Percentiles rank a stretch among this genome's conserved stretches.
Conservation (phyloP, 1,284 basidiomycete species). For the Apiotrichum sp. region DNA sequence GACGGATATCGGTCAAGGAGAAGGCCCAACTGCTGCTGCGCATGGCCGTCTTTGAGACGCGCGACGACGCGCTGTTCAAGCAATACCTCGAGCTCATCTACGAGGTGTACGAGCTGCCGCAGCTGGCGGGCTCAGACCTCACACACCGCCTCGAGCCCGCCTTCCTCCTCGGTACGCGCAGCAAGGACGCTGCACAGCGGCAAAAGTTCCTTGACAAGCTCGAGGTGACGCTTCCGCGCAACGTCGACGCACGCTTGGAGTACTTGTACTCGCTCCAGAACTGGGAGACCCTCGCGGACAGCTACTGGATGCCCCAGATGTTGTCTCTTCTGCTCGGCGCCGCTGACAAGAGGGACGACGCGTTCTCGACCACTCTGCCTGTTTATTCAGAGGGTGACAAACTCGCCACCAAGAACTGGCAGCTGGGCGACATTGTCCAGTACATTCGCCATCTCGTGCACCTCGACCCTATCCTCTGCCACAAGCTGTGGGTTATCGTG, state of each 20-base stretch:
- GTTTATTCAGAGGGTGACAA: constrained; percentile 21
- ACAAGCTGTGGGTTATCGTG: constrained; percentile 81
- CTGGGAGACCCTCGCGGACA: constrained; percentile 90
- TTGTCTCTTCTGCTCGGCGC: constrained; percentile 83
- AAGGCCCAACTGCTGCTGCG: constrained; percentile 85
- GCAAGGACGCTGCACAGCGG: constrained; percentile 70
- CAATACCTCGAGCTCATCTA: constrained; percentile 86
- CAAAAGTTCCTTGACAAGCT: constrained; percentile 86
- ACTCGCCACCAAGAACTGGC: constrained; percentile 21
- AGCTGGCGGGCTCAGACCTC: constrained; percentile 81
- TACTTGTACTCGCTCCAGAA: constrained; percentile 91
- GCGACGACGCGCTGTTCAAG: constrained; percentile 69
- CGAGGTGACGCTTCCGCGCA: constrained; percentile 79
- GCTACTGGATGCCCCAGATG: constrained; percentile 93
- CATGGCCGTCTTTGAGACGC: constrained; percentile 82
- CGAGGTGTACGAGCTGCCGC: constrained; percentile 86
- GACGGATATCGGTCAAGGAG: constrained; percentile 81
- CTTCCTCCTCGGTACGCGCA: constrained; percentile 87
- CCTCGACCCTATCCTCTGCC: constrained; percentile 68
- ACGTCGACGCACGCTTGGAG: constrained; percentile 72
- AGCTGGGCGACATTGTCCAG: constrained; percentile 58
- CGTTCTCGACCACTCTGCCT: constrained; percentile 22
- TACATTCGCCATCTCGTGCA: constrained; percentile 80
- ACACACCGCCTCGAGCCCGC: constrained; percentile 89
- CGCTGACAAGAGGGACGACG: constrained; percentile 58